These are phyloP conservation scores for Diophrys appendiculata DNA, from an alignment of 73 alveolate genomes.

Conservation along the genomic window DNA sequence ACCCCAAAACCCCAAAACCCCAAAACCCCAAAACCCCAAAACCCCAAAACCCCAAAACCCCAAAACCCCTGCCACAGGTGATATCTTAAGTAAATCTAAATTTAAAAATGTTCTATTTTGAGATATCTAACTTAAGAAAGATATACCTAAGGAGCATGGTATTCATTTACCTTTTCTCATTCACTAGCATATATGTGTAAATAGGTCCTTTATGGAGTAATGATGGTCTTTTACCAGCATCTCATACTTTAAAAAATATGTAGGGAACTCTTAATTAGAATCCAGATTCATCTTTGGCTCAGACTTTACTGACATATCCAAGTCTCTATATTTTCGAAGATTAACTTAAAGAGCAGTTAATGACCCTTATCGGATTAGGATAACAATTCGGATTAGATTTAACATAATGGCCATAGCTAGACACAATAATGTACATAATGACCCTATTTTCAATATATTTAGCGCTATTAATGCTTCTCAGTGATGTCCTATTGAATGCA, in stretches of 20 bases:
- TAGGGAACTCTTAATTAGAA: too few species aligned
- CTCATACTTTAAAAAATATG: neutral
- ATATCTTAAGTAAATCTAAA: too few species aligned
- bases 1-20: too few species aligned
- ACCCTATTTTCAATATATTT: neutral
- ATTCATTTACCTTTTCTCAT: constrained; percentile 34
- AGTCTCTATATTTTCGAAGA: neutral
- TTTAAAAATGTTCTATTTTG: too few species aligned
- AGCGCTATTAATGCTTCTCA: neutral
- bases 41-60: too few species aligned
- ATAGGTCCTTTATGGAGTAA: constrained; percentile 32
- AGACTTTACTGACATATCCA: neutral
- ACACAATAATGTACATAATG: neutral
- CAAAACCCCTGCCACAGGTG: too few species aligned
- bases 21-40: too few species aligned
- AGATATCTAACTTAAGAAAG: too few species aligned
- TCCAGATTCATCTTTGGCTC: neutral
- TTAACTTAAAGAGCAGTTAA: too few species aligned
- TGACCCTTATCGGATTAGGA: too few species aligned
- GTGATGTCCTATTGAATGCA: constrained; percentile 15
- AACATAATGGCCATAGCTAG: neutral
- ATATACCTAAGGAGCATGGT: constrained; percentile 6
- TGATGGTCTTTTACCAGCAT: constrained; percentile 37
- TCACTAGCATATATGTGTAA: constrained; percentile 34
- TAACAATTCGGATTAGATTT: neutral